Base-by-base conservation (phyloP, 805 yeast genomes). In the Wickerhamiella siamensis region DNA sequence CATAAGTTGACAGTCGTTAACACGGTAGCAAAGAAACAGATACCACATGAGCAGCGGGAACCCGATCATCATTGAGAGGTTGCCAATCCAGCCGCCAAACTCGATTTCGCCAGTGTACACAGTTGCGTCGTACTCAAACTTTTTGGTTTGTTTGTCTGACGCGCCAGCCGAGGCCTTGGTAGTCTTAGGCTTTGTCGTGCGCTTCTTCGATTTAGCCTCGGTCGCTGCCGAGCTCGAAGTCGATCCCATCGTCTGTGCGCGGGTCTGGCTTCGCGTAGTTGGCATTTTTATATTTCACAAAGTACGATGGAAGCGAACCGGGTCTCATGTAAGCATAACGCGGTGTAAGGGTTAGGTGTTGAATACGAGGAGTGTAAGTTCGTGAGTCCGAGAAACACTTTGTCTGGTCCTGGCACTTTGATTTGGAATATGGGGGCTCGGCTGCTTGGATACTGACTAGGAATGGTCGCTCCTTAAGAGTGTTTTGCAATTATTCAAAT, bases 21-120 rank as follows among this genome's bases (percentile, higher is more conserved):
- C 86, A 47, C 74, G 72, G 40, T 91, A 88, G 54, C 84, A 72
- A 42, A 88, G 77, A 93, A 95, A 88, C 91, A 91, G 80, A 64
- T 91, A 91, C 70, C 79, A 83, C 98, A 91, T 91, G 56, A 91
- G 68, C 37, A 79, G 56, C 5, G 98, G 98, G 65, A 91, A 91
- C 3, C 94, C 94, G 36, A 74, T 57, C 77, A 88, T 74, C 97
- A 91, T 88, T 5, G 87, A 88, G 17, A 78, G 44, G 38, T 84
- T 95, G 43, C 98, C 98, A 5, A 69, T 61, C 20, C 93, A 79
- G 0, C 97, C 97, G 40, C 98, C 98, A 56, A 88, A 91, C 52
- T 91, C 97, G 17, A 37, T 42, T 39, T 51, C 55, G 27, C 55
- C 57, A 39, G 43, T 43, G 43, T 51, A 53, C 5, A 31, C 41